Evolutionary conservation across 352 stramenopile genomes (phyloP).

Genomic region (Pythium sukuiense): DNA sequence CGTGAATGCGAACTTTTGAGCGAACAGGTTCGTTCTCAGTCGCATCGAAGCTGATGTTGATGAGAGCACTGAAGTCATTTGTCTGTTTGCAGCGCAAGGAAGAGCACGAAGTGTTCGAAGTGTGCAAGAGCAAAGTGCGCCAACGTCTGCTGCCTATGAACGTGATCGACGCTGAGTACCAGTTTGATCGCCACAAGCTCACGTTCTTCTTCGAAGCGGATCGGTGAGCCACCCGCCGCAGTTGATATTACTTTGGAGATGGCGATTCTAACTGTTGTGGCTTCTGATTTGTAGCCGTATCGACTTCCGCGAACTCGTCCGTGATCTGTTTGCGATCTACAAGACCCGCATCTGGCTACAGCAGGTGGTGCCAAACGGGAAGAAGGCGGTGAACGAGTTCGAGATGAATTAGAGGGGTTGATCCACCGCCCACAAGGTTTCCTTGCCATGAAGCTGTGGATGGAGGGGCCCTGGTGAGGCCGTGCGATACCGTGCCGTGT

Average conservation of each 20-base stretch:
- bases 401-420: conserved; percentile 47
- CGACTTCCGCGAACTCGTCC: conserved; percentile 97
- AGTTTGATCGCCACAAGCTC: conserved; percentile 98
- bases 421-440: not conserved
- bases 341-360: conserved; percentile 99
- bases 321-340: conserved; percentile 98
- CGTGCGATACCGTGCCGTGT: not conserved
- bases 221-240: conserved; percentile 39
- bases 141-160: conserved; percentile 95
- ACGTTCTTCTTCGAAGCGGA: conserved; percentile 99
- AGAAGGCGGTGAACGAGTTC: conserved; percentile 61
- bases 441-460: not conserved
- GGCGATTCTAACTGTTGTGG: not conserved
- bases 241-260: not conserved
- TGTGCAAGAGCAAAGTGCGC: conserved; percentile 95
- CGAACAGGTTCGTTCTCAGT: conserved; percentile 44
- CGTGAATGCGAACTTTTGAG: conserved; percentile 91
- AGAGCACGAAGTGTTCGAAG: conserved; percentile 95
- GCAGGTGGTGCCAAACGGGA: conserved; percentile 86
- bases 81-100: conserved; percentile 75
- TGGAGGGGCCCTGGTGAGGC: not conserved
- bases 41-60: not conserved
- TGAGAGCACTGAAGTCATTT: not conserved
- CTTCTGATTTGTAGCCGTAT: conserved; percentile 71
- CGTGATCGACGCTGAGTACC: conserved; percentile 98